Percentiles rank a stretch among this genome's conserved stretches.
Conservation (phyloP, 139 green algal genomes). For the Picochlorum sp. region DNA sequence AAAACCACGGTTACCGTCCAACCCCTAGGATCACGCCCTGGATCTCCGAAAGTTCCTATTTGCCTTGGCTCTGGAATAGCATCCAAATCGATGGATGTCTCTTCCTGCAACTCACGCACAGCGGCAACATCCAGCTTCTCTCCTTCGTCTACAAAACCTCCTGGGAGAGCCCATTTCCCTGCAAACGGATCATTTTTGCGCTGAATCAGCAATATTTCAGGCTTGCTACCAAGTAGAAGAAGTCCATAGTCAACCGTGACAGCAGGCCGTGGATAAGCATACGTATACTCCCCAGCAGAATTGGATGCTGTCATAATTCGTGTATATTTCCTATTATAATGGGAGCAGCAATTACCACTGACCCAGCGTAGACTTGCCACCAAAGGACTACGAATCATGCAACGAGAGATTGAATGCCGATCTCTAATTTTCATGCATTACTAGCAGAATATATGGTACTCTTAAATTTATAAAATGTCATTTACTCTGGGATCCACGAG, state of each 20-base stretch:
- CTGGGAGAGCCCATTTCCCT: conserved; percentile 68
- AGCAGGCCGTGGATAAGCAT: conserved; percentile 17
- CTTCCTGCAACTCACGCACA: conserved; percentile 71
- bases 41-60: conserved; percentile 72
- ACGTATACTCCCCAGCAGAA: neutral
- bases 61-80: conserved; percentile 28
- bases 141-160: conserved; percentile 77
- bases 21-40: conserved; percentile 68
- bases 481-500: no score
- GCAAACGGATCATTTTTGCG: conserved; percentile 20
- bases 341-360: neutral
- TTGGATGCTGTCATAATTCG: neutral
- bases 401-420: no score
- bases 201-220: conserved; percentile 25
- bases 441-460: no score
- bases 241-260: conserved; percentile 31
- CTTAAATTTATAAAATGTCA: no score
- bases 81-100: conserved; percentile 58
- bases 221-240: neutral
- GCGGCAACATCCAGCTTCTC: conserved; percentile 64
- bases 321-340: neutral
- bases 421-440: no score
- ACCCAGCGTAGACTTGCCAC: no score
- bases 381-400: no score
- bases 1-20: conserved; percentile 77